Percentiles rank a stretch among this genome's conserved stretches.
These are phyloP conservation scores for Hyaloscypha variabilis DNA, from an alignment of 495 filamentous ascomycete genomes.

Conservation along the genomic window DNA sequence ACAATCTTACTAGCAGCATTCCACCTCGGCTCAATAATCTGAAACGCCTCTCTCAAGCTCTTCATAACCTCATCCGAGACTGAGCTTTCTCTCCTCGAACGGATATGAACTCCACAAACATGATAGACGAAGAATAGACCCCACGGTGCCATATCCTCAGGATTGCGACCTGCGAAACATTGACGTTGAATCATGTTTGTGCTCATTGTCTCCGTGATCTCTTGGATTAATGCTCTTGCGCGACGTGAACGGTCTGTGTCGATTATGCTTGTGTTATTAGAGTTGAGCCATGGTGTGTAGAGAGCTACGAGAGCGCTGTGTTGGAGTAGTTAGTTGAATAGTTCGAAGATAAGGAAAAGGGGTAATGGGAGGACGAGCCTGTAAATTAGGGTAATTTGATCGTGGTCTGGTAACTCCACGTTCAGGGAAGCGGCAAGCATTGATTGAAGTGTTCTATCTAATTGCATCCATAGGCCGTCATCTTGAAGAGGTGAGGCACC, in stretches of 20 bases:
- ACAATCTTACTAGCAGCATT: constrained; percentile 8
- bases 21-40: constrained; percentile 8
- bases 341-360: not conserved
- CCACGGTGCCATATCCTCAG: constrained; percentile 35
- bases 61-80: constrained; percentile 9
- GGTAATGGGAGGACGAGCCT: not conserved
- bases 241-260: not conserved
- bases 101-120: constrained; percentile 6
- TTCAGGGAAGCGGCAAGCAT: not conserved
- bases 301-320: constrained; percentile 7
- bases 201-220: not conserved
- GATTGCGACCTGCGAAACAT: constrained; percentile 31
- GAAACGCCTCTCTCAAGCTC: not conserved
- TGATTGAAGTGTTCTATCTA: constrained; percentile 14
- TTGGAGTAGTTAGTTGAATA: not conserved
- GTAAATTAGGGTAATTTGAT: constrained; percentile 6
- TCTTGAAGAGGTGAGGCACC: not conserved
- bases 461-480: constrained; percentile 2
- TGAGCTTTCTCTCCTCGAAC: not conserved
- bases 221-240: constrained; percentile 1
- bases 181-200: constrained; percentile 18
- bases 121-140: constrained; percentile 33
- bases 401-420: constrained; percentile 7
- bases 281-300: constrained; percentile 5
- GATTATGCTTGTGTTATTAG: not conserved